Percentiles rank a stretch among this genome's conserved stretches.
Evolutionary conservation across 1,284 basidiomycete species (phyloP).

Genomic region (Rugosomyces carneus): DNA sequence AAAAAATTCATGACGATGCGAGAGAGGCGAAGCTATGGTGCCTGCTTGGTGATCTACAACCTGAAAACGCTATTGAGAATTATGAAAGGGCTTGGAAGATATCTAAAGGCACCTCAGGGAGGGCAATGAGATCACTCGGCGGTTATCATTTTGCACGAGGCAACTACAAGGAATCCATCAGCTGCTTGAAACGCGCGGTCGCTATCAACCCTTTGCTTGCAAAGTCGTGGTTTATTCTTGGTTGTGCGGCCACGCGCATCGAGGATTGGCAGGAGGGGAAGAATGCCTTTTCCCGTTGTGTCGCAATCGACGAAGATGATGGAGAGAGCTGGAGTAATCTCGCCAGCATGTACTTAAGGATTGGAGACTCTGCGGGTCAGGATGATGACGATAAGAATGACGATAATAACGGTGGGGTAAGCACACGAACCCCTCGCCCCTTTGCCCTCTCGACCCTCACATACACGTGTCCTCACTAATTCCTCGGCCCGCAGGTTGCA

Average conservation of each 20-base stretch:
- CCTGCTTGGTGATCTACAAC: conserved; percentile 89
- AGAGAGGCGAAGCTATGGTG: conserved; percentile 95
- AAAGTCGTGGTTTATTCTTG: conserved; percentile 95
- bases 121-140: conserved; percentile 89
- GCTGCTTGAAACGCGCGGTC: conserved; percentile 69
- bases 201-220: conserved; percentile 84
- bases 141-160: conserved; percentile 72
- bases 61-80: conserved; percentile 57
- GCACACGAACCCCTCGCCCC: conserved; percentile 1
- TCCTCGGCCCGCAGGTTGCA: background rate
- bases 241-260: conserved; percentile 78
- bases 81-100: conserved; percentile 85
- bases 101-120: conserved; percentile 73
- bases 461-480: background rate
- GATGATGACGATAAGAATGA: conserved; percentile 1
- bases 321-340: conserved; percentile 98
- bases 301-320: conserved; percentile 91
- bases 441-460: background rate
- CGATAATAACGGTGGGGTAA: conserved; percentile 16
- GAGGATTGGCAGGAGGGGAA: conserved; percentile 84
- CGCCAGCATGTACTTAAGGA: conserved; percentile 88
- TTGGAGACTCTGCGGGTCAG: conserved; percentile 35
- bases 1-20: conserved; percentile 52
- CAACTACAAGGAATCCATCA: conserved; percentile 61
- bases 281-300: conserved; percentile 82